Evolutionary conservation across 1,284 basidiomycete species (phyloP).

Genomic region (Cutaneotrichosporon cyanovorans): DNA sequence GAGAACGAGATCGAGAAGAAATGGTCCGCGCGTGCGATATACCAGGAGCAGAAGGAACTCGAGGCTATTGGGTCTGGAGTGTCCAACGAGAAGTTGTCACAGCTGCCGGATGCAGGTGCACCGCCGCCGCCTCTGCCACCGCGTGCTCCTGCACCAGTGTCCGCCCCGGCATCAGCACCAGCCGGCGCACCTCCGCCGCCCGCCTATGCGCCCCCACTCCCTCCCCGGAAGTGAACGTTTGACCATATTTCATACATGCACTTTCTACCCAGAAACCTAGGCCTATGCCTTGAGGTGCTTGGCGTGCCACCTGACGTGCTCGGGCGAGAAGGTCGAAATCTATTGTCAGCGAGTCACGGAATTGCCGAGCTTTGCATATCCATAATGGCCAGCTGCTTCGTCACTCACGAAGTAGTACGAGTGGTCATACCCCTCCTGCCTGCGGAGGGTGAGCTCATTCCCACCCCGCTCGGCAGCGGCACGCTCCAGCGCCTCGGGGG

Average conservation of each 20-base stretch:
- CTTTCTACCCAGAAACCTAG: too few species aligned
- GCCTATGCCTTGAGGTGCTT: conserved; percentile 41
- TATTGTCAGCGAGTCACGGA: conserved; percentile 24
- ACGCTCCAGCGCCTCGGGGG: conserved; percentile 74
- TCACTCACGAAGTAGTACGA: conserved; percentile 74
- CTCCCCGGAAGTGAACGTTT: too few species aligned
- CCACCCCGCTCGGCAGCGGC: conserved; percentile 51
- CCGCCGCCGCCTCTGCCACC: too few species aligned
- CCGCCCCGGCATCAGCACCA: too few species aligned
- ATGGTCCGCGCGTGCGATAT: conserved; percentile 9
- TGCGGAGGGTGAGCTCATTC: conserved; percentile 68
- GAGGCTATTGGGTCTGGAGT: too few species aligned
- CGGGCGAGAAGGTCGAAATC: conserved; percentile 62
- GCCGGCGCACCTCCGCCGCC: too few species aligned
- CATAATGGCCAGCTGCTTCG: not conserved
- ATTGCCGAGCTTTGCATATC: not conserved
- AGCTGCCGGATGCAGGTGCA: too few species aligned
- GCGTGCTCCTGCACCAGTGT: too few species aligned
- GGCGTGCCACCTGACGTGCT: conserved; percentile 49
- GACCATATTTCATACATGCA: too few species aligned
- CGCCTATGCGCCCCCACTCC: too few species aligned
- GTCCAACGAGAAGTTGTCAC: too few species aligned
- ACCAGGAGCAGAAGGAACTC: not conserved
- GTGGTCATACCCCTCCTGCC: conserved; percentile 88
- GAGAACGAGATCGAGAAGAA: conserved; percentile 18